Conservation (phyloP, 306 rosid species). For the Vigna nakashimae region DNA sequence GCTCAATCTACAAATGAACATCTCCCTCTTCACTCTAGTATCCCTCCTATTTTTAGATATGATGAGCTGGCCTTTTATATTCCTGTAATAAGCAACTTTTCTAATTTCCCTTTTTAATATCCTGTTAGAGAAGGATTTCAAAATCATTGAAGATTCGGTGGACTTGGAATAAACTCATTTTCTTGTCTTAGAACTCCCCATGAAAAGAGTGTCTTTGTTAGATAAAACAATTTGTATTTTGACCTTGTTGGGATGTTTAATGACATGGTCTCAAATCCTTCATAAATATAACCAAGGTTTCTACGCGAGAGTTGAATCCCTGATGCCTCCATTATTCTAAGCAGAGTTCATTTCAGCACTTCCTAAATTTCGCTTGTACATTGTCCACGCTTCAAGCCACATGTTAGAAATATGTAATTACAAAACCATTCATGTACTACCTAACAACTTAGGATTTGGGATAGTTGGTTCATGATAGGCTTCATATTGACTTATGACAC, state of each 20-base stretch:
- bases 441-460: not conserved
- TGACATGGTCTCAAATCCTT: not conserved
- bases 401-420: not conserved
- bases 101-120: too few species aligned
- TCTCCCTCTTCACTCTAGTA: too few species aligned
- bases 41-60: too few species aligned
- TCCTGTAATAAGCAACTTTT: too few species aligned
- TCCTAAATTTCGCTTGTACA: not conserved
- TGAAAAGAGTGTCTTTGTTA: not conserved
- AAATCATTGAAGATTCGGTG: not conserved
- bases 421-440: slow-evolving; percentile 7
- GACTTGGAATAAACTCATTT: not conserved
- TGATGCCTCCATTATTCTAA: not conserved
- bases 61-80: too few species aligned
- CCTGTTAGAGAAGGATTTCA: not conserved
- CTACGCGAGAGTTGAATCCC: not conserved
- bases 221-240: not conserved
- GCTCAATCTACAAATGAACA: too few species aligned
- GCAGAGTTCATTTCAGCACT: not conserved
- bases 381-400: not conserved
- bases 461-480: not conserved
- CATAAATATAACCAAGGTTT: not conserved
- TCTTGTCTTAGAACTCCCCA: not conserved
- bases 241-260: not conserved
- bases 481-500: not conserved